A percentile compares a stretch with the other conserved stretches of the same genome.
phyloP scores from a whole-genome alignment of 306 rosid species.

The Canavalia gladiata region DNA sequence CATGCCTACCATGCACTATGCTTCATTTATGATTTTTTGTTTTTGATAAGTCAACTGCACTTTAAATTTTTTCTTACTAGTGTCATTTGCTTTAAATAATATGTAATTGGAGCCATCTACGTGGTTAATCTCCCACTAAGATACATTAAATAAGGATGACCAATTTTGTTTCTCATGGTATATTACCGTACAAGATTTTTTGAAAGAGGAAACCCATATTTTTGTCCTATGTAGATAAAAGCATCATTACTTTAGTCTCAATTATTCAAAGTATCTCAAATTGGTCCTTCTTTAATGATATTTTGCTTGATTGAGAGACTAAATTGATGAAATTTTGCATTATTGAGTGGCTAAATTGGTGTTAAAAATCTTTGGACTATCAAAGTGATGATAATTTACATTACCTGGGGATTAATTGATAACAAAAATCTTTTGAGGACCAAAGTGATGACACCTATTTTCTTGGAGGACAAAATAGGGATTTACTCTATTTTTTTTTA shows the following conservation, averaged over 20 bases:
- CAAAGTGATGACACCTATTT: not conserved
- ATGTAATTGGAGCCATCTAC: slow-evolving; percentile 18
- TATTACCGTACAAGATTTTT: not conserved
- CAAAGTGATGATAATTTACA: slow-evolving; percentile 13
- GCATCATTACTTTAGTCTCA: not conserved
- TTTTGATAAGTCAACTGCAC: slow-evolving; percentile 22
- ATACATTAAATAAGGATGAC: slow-evolving; percentile 5
- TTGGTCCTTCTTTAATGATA: not conserved
- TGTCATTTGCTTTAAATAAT: slow-evolving; percentile 40
- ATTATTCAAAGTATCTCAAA: slow-evolving; percentile 4
- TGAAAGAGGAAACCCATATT: not conserved
- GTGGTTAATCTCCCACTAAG: slow-evolving; percentile 44
- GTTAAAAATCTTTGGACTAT: not conserved
- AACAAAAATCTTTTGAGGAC: not conserved
- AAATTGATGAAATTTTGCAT: not conserved
- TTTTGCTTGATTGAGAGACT: not conserved
- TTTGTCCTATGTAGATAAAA: not conserved
- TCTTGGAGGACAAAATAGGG: slow-evolving; percentile 14
- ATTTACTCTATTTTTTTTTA: slow-evolving; percentile 20
- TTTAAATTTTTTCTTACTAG: slow-evolving; percentile 13
- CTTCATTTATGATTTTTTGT: slow-evolving; percentile 29
- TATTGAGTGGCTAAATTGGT: slow-evolving; percentile 11
- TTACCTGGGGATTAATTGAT: slow-evolving; percentile 3
- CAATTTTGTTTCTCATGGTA: slow-evolving; percentile 28
- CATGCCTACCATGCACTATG: not conserved